Conservation (phyloP, 345 rosid species). For the Hypericum perforatum region DNA sequence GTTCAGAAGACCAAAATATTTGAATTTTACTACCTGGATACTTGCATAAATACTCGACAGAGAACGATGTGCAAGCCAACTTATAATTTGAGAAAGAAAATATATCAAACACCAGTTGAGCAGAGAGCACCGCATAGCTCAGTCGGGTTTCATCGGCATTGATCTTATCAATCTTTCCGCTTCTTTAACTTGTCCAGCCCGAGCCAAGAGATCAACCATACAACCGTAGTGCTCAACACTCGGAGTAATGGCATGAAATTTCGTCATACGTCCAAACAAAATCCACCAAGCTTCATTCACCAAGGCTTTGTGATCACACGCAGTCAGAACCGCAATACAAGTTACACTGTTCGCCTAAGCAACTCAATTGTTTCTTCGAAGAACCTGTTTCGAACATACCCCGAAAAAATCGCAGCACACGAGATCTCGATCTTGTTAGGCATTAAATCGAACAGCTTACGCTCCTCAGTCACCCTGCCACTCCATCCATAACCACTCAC, state of each 20-base stretch:
- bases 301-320: slow-evolving; percentile 21
- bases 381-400: slow-evolving; percentile 18
- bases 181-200: slow-evolving; percentile 19
- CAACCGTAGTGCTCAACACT: slow-evolving; percentile 29
- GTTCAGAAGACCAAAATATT: too few relatives aligned
- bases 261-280: slow-evolving; percentile 25
- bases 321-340: slow-evolving; percentile 23
- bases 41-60: too few relatives aligned
- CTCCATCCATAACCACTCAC: slow-evolving; percentile 12
- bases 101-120: slow-evolving; percentile 14
- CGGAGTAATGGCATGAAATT: slow-evolving; percentile 21
- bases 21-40: too few relatives aligned
- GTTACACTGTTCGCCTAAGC: slow-evolving; percentile 30
- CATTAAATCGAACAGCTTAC: slow-evolving; percentile 21
- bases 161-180: slow-evolving; percentile 17
- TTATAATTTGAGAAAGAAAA: too few relatives aligned
- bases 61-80: too few relatives aligned
- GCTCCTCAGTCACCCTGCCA: slow-evolving; percentile 19
- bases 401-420: slow-evolving; percentile 28
- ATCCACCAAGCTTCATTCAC: slow-evolving; percentile 24
- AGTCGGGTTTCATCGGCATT: slow-evolving; percentile 28
- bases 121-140: slow-evolving; percentile 24
- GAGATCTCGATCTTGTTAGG: slow-evolving; percentile 22
- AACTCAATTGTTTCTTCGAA: slow-evolving; percentile 23
- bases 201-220: slow-evolving; percentile 33